Conservation (phyloP, 148 eudicot genomes). For the Rhododendron henanense region DNA sequence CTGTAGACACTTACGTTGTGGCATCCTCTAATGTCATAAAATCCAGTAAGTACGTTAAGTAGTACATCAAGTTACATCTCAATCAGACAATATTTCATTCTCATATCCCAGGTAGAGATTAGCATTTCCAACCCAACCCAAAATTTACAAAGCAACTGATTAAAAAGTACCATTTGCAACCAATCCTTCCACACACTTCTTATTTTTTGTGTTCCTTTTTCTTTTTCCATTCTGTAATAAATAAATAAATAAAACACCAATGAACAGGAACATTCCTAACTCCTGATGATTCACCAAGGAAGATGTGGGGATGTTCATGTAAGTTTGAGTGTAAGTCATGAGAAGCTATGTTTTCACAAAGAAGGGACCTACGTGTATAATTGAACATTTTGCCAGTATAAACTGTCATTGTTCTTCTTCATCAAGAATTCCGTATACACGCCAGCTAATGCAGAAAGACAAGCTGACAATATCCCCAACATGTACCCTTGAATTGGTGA, state of each 20-base stretch:
- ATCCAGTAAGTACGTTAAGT: not conserved
- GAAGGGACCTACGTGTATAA: slow-evolving; percentile 79
- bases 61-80: not conserved
- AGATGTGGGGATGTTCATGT: not conserved
- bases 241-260: not conserved
- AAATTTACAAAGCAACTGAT: not conserved
- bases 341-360: not conserved
- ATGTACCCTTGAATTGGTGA: slow-evolving; percentile 94
- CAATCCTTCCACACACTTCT: not conserved
- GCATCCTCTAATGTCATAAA: not conserved
- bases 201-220: not conserved
- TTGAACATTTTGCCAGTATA: slow-evolving; percentile 97
- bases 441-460: slow-evolving; percentile 98
- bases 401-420: slow-evolving; percentile 95
- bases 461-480: slow-evolving; percentile 87
- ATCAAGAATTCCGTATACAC: slow-evolving; percentile 94
- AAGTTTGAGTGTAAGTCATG: not conserved
- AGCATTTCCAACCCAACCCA: not conserved
- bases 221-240: not conserved
- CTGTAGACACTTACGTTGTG: not conserved
- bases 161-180: slow-evolving; percentile 3
- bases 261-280: not conserved
- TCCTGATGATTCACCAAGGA: not conserved
- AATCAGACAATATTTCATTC: not conserved
- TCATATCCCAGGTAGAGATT: not conserved